Percentiles rank a stretch among this genome's conserved stretches.
Conservation (phyloP, 2,329 filamentous ascomycete genomes). For the Penicillium sp. region DNA sequence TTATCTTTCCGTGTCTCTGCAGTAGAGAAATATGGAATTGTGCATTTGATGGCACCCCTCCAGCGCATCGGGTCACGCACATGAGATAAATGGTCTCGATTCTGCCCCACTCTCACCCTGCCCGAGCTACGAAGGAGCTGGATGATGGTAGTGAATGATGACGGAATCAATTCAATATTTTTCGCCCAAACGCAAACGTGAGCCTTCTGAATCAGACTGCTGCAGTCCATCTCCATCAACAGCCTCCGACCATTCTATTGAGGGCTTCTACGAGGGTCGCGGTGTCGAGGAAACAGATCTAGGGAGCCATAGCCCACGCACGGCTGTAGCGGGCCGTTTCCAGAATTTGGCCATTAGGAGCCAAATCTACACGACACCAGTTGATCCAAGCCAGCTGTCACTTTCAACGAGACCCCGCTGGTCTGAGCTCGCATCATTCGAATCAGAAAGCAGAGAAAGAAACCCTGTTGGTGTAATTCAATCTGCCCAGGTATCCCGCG, state of each 20-base stretch:
- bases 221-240: conserved; percentile 30
- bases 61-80: too few species aligned
- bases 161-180: conserved; percentile 21
- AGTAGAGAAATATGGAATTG: too few species aligned
- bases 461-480: conserved; percentile 17
- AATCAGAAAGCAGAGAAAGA: conserved; percentile 2
- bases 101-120: conserved; percentile 16
- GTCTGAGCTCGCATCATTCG: conserved; percentile 13
- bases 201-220: conserved; percentile 26
- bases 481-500: conserved; percentile 8
- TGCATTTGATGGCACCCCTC: too few species aligned
- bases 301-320: conserved; percentile 34
- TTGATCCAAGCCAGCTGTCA: too few species aligned
- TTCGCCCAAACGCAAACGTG: conserved; percentile 33
- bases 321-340: conserved; percentile 36
- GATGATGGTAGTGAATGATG: conserved; percentile 19
- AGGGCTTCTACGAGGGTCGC: conserved; percentile 27
- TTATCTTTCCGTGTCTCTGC: too few species aligned
- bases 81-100: conserved; percentile 12
- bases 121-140: conserved; percentile 20
- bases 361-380: conserved; percentile 8
- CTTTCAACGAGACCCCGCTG: neutral
- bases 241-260: conserved; percentile 26
- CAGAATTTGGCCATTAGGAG: conserved; percentile 36
- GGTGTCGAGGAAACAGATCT: conserved; percentile 28